These are phyloP conservation scores for Oryza meyeriana DNA, from an alignment of 176 grass and related monocot species.

Conservation along the genomic window DNA sequence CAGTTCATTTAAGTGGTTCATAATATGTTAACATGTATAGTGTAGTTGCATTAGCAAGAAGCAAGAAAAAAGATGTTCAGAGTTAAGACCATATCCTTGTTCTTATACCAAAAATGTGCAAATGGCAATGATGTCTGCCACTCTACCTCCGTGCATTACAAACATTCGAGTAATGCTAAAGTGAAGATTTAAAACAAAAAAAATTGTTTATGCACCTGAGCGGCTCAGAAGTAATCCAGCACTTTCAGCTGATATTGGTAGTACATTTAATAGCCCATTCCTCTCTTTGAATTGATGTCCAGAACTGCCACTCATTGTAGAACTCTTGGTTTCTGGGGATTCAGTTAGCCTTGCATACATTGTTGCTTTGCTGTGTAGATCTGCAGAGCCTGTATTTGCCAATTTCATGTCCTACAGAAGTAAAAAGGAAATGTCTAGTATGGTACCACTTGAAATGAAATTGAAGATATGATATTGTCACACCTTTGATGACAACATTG, in stretches of 20 bases:
- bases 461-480: conserved; percentile 2
- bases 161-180: neutral
- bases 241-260: conserved; percentile 89
- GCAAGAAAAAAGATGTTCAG: neutral
- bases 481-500: conserved; percentile 34
- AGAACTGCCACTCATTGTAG: conserved; percentile 19
- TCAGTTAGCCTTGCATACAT: conserved; percentile 60
- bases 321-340: conserved; percentile 40
- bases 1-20: neutral
- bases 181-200: neutral
- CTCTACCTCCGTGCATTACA: neutral
- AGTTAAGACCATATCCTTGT: neutral
- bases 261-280: conserved; percentile 49
- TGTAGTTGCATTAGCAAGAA: neutral
- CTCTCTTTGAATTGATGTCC: conserved; percentile 33
- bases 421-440: neutral
- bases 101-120: neutral
- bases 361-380: conserved; percentile 66
- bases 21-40: neutral
- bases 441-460: neutral
- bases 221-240: conserved; percentile 74
- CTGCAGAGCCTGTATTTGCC: conserved; percentile 44
- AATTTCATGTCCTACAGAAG: conserved; percentile 50
- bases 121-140: neutral
- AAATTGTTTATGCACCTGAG: conserved; percentile 32